Base-by-base conservation (phyloP, 192 early-diverging fungal genomes). In the Backusella tuberculispora region DNA sequence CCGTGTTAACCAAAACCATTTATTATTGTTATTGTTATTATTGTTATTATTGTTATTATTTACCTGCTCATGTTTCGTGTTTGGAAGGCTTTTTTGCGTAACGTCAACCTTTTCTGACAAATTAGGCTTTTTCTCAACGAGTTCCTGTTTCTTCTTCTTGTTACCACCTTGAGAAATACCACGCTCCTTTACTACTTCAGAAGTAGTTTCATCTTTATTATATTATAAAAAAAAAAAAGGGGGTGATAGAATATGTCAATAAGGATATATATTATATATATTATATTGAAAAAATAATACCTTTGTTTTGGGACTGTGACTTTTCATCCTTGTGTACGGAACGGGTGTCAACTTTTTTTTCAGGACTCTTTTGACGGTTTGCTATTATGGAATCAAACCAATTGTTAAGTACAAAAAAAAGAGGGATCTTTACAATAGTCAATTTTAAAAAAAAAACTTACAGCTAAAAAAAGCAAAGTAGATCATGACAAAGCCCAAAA, bases 31-130 rank as follows among this genome's bases (percentile, higher is more conserved):
- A 19, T 50, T 50, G 7, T 50, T 6, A 9, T 43, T 43, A 19
- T 50, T 50, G 7, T 50, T 6, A 19, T 26, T 56, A 24, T 56
- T 24, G 5, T 60, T 60, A 19, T 8, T 7, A 26, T 60, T 60
- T 60, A 60, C 53, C 53, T 60, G 21, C 10, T 60, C 50, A 17
- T 34, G 67, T 29, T 56, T 60, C 50, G 48, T 53, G 48, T 53
- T 53, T 53, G 48, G 48, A 53, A 19, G 48, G 48, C 48, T 53
- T 53, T 53, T 53, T 19, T 53, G 50, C 50, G 50, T 53, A 53
- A 53, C 50, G 8, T 19, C 29, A 34, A 34, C 17, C 19, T 53
- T 19, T 24, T 19, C 50, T 21, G 50, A 53, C n/a, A 53, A 53
- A 53, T 19, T n/a, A 53, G 50, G 50, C 9, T 17, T 53, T 24